A percentile compares a stretch with the other conserved stretches of the same genome.
phyloP scores from a whole-genome alignment of 2,329 filamentous ascomycete genomes.

The Penicillium sp. region DNA sequence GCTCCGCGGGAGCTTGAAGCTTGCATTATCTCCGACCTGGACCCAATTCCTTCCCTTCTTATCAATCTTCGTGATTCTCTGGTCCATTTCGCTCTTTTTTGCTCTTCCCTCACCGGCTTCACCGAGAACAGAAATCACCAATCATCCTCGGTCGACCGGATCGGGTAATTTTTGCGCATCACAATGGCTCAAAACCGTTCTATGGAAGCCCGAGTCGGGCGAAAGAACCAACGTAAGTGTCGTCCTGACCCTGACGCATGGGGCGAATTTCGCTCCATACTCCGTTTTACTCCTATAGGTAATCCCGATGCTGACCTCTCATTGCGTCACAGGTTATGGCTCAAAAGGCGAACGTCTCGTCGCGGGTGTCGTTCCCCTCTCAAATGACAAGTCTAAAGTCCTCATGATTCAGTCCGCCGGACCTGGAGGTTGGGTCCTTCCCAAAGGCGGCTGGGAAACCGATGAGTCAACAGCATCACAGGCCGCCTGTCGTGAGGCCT shows the following conservation, averaged over 20 bases:
- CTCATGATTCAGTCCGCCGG: slow-evolving; percentile 91
- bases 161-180: slow-evolving; percentile 13
- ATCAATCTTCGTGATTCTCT: not conserved
- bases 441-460: slow-evolving; percentile 96
- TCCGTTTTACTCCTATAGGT: not conserved
- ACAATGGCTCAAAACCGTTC: slow-evolving; percentile 45
- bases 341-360: slow-evolving; percentile 90
- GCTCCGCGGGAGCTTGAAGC: slow-evolving; percentile 25
- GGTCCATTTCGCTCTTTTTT: slow-evolving; percentile 9
- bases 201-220: slow-evolving; percentile 50
- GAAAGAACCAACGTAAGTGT: slow-evolving; percentile 52
- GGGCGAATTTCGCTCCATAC: not conserved
- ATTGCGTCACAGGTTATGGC: slow-evolving; percentile 70
- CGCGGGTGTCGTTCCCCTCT: slow-evolving; percentile 89
- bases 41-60: not conserved
- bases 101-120: slow-evolving; percentile 2
- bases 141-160: not conserved
- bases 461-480: slow-evolving; percentile 87
- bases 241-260: not conserved
- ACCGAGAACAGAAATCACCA: not conserved
- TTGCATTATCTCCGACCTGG: slow-evolving; percentile 6
- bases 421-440: slow-evolving; percentile 91
- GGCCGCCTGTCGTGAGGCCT: slow-evolving; percentile 84
- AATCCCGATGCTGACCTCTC: slow-evolving; percentile 18
- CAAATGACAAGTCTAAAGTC: slow-evolving; percentile 80